Evolutionary conservation across 805 yeast genomes (phyloP).

Genomic region (Wickerhamiella kazuoi): DNA sequence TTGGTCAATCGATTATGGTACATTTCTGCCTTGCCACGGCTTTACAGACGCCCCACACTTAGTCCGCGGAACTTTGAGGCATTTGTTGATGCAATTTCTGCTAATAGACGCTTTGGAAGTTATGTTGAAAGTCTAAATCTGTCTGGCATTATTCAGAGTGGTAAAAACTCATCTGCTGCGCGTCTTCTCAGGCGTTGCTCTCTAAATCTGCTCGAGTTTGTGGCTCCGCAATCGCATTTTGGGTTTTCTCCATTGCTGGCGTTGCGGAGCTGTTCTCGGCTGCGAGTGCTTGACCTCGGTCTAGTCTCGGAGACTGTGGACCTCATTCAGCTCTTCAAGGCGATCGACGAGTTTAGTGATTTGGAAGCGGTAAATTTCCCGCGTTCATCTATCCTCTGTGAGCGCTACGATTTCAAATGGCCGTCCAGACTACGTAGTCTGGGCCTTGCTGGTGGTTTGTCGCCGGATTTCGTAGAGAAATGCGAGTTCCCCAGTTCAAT

Average conservation of each 20-base stretch:
- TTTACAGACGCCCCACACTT: constrained; percentile 49
- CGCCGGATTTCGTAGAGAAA: constrained; percentile 55
- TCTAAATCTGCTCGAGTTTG: constrained; percentile 41
- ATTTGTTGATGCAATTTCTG: constrained; percentile 54
- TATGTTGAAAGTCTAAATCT: constrained; percentile 53
- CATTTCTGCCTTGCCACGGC: constrained; percentile 36
- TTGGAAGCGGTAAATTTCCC: constrained; percentile 75
- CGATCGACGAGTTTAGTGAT: constrained; percentile 43
- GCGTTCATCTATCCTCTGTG: constrained; percentile 61
- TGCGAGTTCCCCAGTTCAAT: constrained; percentile 62
- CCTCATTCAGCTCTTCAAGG: constrained; percentile 56
- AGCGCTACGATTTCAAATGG: constrained; percentile 41
- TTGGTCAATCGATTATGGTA: constrained; percentile 49
- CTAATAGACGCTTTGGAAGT: constrained; percentile 29
- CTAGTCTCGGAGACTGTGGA: constrained; percentile 84
- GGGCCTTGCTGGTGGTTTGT: constrained; percentile 75
- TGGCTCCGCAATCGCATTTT: constrained; percentile 90
- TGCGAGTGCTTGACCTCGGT: constrained; percentile 56
- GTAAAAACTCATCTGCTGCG: constrained; percentile 81
- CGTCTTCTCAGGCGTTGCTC: constrained; percentile 66
- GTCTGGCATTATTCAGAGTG: constrained; percentile 68
- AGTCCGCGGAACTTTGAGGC: constrained; percentile 46
- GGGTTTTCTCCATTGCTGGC: constrained; percentile 82
- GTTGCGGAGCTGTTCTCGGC: constrained; percentile 46
- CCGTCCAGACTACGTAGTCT: constrained; percentile 58